Base-by-base conservation (phyloP, 352 stramenopile species). In the Phytophthora europaea region DNA sequence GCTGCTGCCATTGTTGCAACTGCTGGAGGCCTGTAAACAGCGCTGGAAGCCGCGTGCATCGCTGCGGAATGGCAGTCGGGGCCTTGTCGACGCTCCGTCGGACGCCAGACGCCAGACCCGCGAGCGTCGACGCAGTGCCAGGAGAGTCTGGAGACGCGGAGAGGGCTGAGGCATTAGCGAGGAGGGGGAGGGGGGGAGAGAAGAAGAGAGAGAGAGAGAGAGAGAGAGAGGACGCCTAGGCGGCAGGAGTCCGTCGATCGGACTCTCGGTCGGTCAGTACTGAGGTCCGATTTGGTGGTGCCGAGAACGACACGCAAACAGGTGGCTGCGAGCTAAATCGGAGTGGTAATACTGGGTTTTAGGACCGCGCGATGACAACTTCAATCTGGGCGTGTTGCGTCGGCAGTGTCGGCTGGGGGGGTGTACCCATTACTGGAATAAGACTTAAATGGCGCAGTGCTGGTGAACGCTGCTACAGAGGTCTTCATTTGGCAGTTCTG, bases 81-180 rank as follows among this genome's bases (percentile, higher is more conserved):
- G 26, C 9, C 8, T 18, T 47, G 45, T 53, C 12, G 28, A 57
- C 16, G 55, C 31, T 45, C 20, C 8, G 6, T 69, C 40, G 28
- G 33, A 20, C 26, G 22, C 47, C 15, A 68, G 55, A 67, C 62
- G 54, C 66, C 48, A 60, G 28, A 65, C 18, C 15, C 47, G 45
- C 2, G 53, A 65, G 60, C 75, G 59, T 54, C 54, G 70, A 67
- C 67, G 67, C 18, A 79, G 61, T 36, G 54, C 61, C 67, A 73
- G 55, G 60, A 81, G 50, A 48, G 48, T 20, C 23, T 34, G 62
- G 6, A 78, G 38, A n/a, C 62, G 70, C 26, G 38, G 16, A 61
- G 57, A 38, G 28, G 59, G 28, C 43, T 26, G 73, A 34, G 73
- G 69, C 73, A 80, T 80, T 45, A 59, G 70, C 43, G 22, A 18